phyloP scores from a whole-genome alignment of 179 eudicot genomes.

The Spinacia oleracea region DNA sequence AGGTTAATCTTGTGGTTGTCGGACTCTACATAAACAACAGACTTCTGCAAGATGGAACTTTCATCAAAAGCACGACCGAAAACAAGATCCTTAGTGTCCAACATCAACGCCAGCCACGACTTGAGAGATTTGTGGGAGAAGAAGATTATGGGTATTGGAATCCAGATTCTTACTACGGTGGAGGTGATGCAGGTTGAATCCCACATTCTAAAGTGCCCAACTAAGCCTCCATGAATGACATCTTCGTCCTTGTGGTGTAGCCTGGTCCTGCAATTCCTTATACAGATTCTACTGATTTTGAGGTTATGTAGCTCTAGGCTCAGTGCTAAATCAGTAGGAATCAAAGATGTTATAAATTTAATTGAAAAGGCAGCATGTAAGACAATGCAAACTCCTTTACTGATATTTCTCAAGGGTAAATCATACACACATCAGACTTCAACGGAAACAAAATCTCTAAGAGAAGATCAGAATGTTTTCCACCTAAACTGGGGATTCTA shows the following conservation, averaged over 20 bases:
- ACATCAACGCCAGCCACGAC: neutral
- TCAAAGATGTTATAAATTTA: neutral
- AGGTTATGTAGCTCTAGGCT: neutral
- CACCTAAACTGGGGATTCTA: constrained; percentile 2
- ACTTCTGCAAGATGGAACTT: constrained; percentile 47
- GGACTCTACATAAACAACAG: constrained; percentile 71
- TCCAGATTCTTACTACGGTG: constrained; percentile 31
- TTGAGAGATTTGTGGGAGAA: constrained; percentile 20
- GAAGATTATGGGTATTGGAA: constrained; percentile 45
- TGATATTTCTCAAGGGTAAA: neutral
- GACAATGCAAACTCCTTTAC: constrained; percentile 6
- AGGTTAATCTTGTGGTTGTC: constrained; percentile 59
- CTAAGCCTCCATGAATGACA: neutral
- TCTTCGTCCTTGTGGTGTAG: constrained; percentile 38
- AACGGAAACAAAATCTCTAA: neutral
- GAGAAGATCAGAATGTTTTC: neutral
- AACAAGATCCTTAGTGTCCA: constrained; percentile 62
- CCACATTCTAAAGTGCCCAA: constrained; percentile 32
- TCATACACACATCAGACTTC: neutral
- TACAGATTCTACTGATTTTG: neutral
- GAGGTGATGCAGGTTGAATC: constrained; percentile 29
- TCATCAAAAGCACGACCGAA: constrained; percentile 62
- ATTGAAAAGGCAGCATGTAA: neutral
- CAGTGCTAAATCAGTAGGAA: constrained; percentile 11
- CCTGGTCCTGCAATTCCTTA: constrained; percentile 50